Conservation (phyloP, 495 filamentous ascomycete genomes). For the Rhypophila decipiens region DNA sequence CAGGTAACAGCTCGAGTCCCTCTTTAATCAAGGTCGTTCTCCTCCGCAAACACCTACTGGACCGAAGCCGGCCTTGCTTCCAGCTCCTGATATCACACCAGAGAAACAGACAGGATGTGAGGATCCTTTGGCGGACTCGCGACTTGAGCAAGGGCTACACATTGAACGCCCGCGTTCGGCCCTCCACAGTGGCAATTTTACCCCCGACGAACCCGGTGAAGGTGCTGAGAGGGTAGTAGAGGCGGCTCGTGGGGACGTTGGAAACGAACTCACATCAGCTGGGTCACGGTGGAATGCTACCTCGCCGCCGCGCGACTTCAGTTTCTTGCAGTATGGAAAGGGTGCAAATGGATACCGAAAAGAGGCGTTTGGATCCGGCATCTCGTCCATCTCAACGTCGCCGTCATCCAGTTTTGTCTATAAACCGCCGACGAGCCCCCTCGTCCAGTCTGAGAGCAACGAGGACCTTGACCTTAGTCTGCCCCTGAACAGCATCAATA, state of each 20-base stretch:
- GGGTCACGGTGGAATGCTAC: slow-evolving; percentile 32
- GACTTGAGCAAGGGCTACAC: slow-evolving; percentile 41
- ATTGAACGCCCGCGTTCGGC: slow-evolving; percentile 84
- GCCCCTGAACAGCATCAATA: slow-evolving; percentile 40
- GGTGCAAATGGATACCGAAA: slow-evolving; percentile 12
- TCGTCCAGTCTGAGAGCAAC: slow-evolving; percentile 85
- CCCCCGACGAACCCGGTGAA: slow-evolving; percentile 43
- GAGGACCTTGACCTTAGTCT: slow-evolving; percentile 65
- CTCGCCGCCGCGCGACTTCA: slow-evolving; percentile 41
- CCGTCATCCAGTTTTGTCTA: slow-evolving; percentile 78
- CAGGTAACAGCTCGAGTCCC: slow-evolving; percentile 29
- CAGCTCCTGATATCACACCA: slow-evolving; percentile 35
- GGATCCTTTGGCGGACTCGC: slow-evolving; percentile 19
- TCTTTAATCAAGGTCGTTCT: slow-evolving; percentile 24
- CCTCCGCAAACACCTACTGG: slow-evolving; percentile 32
- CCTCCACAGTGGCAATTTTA: slow-evolving; percentile 85
- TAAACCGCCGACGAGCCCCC: slow-evolving; percentile 83
- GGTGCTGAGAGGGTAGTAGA: background rate
- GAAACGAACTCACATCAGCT: slow-evolving; percentile 3
- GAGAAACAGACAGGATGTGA: slow-evolving; percentile 26
- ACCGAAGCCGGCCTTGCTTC: slow-evolving; percentile 28
- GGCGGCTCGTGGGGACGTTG: background rate
- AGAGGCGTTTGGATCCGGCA: slow-evolving; percentile 30
- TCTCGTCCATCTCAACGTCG: slow-evolving; percentile 67
- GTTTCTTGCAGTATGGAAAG: slow-evolving; percentile 32